Evolutionary conservation across 2,329 filamentous ascomycete genomes (phyloP).

Genomic region (Colletotrichum musae): DNA sequence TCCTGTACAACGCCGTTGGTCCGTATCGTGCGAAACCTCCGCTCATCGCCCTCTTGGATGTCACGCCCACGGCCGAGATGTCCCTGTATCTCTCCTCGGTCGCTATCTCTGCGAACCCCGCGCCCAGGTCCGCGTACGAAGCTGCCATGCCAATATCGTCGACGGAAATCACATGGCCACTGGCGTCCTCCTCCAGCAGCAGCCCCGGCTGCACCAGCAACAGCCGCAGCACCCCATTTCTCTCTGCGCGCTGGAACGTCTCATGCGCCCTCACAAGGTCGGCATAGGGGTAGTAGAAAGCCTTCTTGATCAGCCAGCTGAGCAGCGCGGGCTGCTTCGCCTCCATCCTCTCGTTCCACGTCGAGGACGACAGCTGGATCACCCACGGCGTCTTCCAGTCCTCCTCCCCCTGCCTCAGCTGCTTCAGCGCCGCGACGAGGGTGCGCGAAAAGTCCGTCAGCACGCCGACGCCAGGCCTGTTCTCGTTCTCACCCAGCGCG

Average conservation of each 20-base stretch:
- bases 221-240: slow-evolving; percentile 3
- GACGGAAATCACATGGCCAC: slow-evolving; percentile 21
- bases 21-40: slow-evolving; percentile 22
- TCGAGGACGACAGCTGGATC: slow-evolving; percentile 27
- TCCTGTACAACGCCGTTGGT: not conserved
- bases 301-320: slow-evolving; percentile 21
- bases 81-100: slow-evolving; percentile 12
- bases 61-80: slow-evolving; percentile 9
- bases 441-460: slow-evolving; percentile 15
- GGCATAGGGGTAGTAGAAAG: slow-evolving; percentile 34
- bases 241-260: slow-evolving; percentile 12
- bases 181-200: slow-evolving; percentile 29
- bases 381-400: slow-evolving; percentile 16
- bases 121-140: slow-evolving; percentile 29
- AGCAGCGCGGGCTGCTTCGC: slow-evolving; percentile 7
- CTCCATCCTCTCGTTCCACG: slow-evolving; percentile 23
- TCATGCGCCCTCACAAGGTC: slow-evolving; percentile 28
- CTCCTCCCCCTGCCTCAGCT: not conserved
- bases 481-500: slow-evolving; percentile 35
- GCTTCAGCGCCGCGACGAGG: slow-evolving; percentile 16
- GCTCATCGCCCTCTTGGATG: not conserved
- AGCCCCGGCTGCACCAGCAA: slow-evolving; percentile 31
- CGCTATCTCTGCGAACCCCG: slow-evolving; percentile 31
- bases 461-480: slow-evolving; percentile 17
- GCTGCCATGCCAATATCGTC: slow-evolving; percentile 8